A percentile compares a stretch with the other conserved stretches of the same genome.
phyloP scores from a whole-genome alignment of 2,329 filamentous ascomycete species.

The Colletotrichum sansevieriae region DNA sequence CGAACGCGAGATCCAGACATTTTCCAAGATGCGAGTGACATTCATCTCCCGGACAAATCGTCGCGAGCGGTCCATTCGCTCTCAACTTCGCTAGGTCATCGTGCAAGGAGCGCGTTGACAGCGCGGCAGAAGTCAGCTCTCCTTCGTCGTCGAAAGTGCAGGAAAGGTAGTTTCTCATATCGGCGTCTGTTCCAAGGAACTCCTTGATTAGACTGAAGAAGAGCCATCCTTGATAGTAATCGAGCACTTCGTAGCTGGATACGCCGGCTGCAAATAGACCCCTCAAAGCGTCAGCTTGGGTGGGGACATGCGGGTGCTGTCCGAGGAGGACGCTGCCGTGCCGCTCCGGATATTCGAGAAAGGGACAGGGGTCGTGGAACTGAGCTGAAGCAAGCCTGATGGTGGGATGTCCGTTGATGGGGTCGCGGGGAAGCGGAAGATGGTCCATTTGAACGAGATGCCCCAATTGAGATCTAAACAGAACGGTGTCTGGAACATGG shows the following conservation, averaged over 20 bases:
- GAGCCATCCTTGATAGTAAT: conserved; percentile 32
- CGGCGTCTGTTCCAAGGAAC: neutral
- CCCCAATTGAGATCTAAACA: too few species aligned
- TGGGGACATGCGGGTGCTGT: conserved; percentile 21
- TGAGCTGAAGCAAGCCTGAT: conserved; percentile 7
- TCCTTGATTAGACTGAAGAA: conserved; percentile 17
- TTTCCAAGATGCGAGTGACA: neutral
- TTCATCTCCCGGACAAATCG: conserved; percentile 6
- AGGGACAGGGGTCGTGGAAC: conserved; percentile 15
- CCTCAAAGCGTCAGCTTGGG: conserved; percentile 22
- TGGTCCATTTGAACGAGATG: conserved; percentile 22
- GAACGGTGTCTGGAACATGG: too few species aligned
- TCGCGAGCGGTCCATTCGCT: neutral
- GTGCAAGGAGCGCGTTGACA: conserved; percentile 21
- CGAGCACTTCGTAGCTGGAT: conserved; percentile 15
- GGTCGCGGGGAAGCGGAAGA: conserved; percentile 33
- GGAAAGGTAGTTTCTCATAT: conserved; percentile 1
- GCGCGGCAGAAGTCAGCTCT: neutral
- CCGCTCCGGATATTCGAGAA: conserved; percentile 26
- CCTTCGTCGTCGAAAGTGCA: neutral
- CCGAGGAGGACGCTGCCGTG: conserved; percentile 20
- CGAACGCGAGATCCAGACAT: conserved; percentile 6
- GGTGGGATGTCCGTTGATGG: conserved; percentile 4
- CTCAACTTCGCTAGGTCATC: conserved; percentile 13
- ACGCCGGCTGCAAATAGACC: conserved; percentile 9